Evolutionary conservation across 495 filamentous ascomycete genomes (phyloP).

Genomic region (Podospora australis): DNA sequence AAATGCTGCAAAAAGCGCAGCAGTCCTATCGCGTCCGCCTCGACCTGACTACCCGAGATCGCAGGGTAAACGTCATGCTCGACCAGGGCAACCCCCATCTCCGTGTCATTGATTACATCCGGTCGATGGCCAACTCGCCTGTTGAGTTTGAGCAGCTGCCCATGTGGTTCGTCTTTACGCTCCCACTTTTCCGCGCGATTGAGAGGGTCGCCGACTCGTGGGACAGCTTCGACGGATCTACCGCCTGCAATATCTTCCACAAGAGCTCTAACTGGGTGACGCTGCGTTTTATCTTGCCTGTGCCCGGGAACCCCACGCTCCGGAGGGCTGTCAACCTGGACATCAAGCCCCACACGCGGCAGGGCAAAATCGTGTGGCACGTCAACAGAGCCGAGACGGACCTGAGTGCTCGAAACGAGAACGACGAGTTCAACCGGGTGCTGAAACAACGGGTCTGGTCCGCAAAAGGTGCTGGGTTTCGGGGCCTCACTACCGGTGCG

Average conservation of each 20-base stretch:
- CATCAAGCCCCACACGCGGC: conserved; percentile 28
- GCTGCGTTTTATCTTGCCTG: conserved; percentile 38
- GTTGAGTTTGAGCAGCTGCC: conserved; percentile 30
- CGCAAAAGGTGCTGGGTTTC: conserved; percentile 24
- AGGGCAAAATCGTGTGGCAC: conserved; percentile 38
- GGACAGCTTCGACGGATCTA: conserved; percentile 29
- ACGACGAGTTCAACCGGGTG: conserved; percentile 37
- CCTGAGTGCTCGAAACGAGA: conserved; percentile 8
- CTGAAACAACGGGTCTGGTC: conserved; percentile 33
- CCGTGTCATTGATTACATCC: conserved; percentile 59
- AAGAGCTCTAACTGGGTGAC: conserved; percentile 43
- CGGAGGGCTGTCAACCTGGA: conserved; percentile 31
- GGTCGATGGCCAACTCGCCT: conserved; percentile 51
- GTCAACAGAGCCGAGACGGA: conserved; percentile 22
- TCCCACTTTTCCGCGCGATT: conserved; percentile 63
- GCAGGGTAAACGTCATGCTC: conserved; percentile 45
- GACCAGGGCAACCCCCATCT: conserved; percentile 67
- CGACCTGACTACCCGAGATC: conserved; percentile 23
- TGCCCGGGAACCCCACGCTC: conserved; percentile 6
- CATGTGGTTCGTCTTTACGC: conserved; percentile 45
- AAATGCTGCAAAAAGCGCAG: neutral
- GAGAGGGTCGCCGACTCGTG: conserved; percentile 46
- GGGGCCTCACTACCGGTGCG: conserved; percentile 27
- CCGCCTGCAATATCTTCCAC: conserved; percentile 34
- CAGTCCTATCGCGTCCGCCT: conserved; percentile 33